Base-by-base conservation (phyloP, 345 rosid species). In the Salix suchowensis region DNA sequence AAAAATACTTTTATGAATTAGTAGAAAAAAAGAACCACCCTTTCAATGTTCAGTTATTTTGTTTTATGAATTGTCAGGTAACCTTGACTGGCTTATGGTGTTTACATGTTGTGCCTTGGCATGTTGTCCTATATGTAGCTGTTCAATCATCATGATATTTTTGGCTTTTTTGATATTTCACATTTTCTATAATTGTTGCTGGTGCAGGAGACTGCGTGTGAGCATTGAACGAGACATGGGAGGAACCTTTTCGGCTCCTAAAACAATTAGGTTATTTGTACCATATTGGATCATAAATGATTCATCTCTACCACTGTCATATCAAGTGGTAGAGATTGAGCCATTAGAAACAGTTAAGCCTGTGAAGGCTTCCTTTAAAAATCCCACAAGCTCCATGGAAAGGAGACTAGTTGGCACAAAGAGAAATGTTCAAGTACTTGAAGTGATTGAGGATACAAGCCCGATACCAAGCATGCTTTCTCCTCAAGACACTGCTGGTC, bases 211-310 rank as follows among this genome's bases (percentile, higher is more conserved):
- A 84, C 78, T 96, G 77, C 92, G 96, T 77, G 94, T 96, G 69
- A 96, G 91, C 81, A 84, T 96, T 78, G 99, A 96, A 81, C 84
- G 89, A 71, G 99, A 96, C 90, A 85, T 92, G 82, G 99, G 98
- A 77, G 98, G 90, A 81, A 92, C 91, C 71, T 82, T 80, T 75
- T 89, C 91, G 32, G 98, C 97, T 64, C 97, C 96, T 24, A 96
- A 92, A 82, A 87, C 91, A n/a, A 86, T 93, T 75, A 89, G 95
- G 83, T 89, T 93, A 71, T 96, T 92, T 80, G 94, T 93, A 71
- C 99, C 99, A 62, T 96, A 93, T 86, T 96, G 99, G 99, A 93
- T 96, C 73, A 82, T 85, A 71, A 96, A 96, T 79, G 89, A 89
- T 84, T 89, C 98, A 24, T 87, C 84, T 82, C 71, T 96, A 74